Base-by-base conservation (phyloP, 139 green algal genomes). In the Mychonastes homosphaera region DNA sequence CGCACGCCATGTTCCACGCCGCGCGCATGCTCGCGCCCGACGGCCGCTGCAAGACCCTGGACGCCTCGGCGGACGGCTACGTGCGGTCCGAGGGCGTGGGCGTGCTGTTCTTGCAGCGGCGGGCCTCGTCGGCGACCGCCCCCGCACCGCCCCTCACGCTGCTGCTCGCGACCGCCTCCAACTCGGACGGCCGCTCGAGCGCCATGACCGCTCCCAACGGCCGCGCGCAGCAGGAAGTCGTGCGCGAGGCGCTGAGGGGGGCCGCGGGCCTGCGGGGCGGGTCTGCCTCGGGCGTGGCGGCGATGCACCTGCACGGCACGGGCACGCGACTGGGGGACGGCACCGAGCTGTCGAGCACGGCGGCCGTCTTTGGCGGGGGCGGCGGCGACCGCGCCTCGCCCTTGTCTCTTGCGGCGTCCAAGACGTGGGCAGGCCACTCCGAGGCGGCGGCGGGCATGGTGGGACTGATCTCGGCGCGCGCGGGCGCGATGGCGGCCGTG, bases 161-260 rank as follows among this genome's bases (percentile, higher is more conserved):
- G 0, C 41, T 94, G 8, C 13, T 44, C 0, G 79, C 67, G 19
- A 75, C 73, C 2, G 78, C 86, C 0, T 83, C 95, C n/a, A 96
- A 96, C 77, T 82, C 90, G 63, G 89, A 95, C 50, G 88, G 88
- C 27, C 74, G 87, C 43, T 89, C 80, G 50, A 90, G 79, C 76
- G 78, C 62, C 59, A 75, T 96, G 34, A 96, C 87, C 1, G 88
- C 86, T 12, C 88, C 88, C 23, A 88, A 92, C 58, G 88, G 88
- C 6, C 87, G 84, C 7, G 69, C 84, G 12, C 88, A 96, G 78
- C 83, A 86, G 63, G 65, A 61, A 21, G 75, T 84, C 34, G 57
- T 90, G 16, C 63, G 69, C 4, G 28, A 26, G 8, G 80, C 80
- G 12, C 58, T 87, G 53, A 49, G 16, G 24, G 53, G 28, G 24